phyloP scores from a whole-genome alignment of 495 filamentous ascomycete species.

The Aspergillus mulundensis region DNA sequence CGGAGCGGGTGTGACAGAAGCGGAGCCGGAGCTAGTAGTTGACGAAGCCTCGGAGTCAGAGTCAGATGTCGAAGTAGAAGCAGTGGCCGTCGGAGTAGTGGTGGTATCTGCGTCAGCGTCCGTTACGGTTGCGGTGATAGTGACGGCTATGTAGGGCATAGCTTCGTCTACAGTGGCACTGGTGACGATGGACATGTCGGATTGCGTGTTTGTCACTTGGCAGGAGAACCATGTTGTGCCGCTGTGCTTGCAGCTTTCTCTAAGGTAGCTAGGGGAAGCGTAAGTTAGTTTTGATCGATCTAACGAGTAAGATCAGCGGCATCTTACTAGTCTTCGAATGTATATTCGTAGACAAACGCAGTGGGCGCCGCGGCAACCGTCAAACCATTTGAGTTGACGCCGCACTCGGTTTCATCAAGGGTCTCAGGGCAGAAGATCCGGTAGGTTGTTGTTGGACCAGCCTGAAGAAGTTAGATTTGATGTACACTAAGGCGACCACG shows the following conservation, averaged over 20 bases:
- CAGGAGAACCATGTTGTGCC: constrained; percentile 33
- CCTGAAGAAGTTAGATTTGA: constrained; percentile 2
- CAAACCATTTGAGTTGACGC: not conserved
- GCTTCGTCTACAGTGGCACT: constrained; percentile 3
- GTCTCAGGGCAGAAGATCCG: constrained; percentile 7
- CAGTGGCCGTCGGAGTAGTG: constrained; percentile 6
- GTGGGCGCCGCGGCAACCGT: constrained; percentile 8
- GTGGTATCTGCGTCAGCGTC: constrained; percentile 6
- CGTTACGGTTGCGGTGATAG: constrained; percentile 20
- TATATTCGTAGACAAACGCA: constrained; percentile 4
- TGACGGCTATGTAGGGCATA: constrained; percentile 27
- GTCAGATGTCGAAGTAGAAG: constrained; percentile 10
- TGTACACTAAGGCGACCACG: too few relatives aligned
- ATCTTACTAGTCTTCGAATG: constrained; percentile 16
- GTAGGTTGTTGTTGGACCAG: constrained; percentile 15
- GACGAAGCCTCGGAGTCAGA: not conserved
- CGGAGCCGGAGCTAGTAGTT: constrained; percentile 9
- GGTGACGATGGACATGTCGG: constrained; percentile 15
- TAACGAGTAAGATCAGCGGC: not conserved
- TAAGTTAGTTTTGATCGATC: not conserved
- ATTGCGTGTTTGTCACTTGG: constrained; percentile 23
- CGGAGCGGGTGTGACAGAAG: constrained; percentile 13
- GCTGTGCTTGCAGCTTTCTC: constrained; percentile 27
- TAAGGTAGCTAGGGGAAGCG: constrained; percentile 18
- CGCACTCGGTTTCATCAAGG: constrained; percentile 1